Percentiles rank a stretch among this genome's conserved stretches.
Conservation (phyloP, 2,329 filamentous ascomycete genomes). For the Pseudogymnoascus sp. region DNA sequence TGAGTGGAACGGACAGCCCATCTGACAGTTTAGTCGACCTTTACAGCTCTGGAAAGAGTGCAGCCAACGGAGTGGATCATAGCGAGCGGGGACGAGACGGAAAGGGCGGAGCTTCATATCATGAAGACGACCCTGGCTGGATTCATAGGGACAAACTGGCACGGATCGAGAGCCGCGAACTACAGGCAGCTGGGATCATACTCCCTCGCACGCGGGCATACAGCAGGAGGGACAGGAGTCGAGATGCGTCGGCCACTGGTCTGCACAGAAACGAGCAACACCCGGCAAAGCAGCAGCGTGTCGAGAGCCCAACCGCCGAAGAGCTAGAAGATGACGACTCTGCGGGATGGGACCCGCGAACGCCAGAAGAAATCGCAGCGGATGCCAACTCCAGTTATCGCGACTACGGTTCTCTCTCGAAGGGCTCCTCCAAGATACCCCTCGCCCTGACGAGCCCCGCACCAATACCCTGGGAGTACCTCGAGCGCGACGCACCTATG, state of each 20-base stretch:
- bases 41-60: slow-evolving; percentile 26
- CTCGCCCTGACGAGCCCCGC: slow-evolving; percentile 71
- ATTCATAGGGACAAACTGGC: slow-evolving; percentile 80
- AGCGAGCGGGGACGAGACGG: slow-evolving; percentile 18
- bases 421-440: slow-evolving; percentile 73
- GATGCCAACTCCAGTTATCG: slow-evolving; percentile 45
- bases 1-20: slow-evolving; percentile 33
- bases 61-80: slow-evolving; percentile 22
- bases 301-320: slow-evolving; percentile 32
- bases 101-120: not conserved
- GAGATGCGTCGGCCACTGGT: slow-evolving; percentile 24
- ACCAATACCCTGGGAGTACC: slow-evolving; percentile 61
- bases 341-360: slow-evolving; percentile 61
- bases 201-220: slow-evolving; percentile 46
- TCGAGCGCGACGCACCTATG: slow-evolving; percentile 65
- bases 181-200: slow-evolving; percentile 68
- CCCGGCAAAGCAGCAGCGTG: slow-evolving; percentile 32
- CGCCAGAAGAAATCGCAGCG: slow-evolving; percentile 67
- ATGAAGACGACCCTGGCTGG: slow-evolving; percentile 50
- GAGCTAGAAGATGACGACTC: slow-evolving; percentile 33
- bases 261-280: slow-evolving; percentile 36
- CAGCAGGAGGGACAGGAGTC: slow-evolving; percentile 40
- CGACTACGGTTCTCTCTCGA: slow-evolving; percentile 42
- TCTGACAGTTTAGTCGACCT: slow-evolving; percentile 40
- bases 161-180: slow-evolving; percentile 69